Evolutionary conservation across 2,329 filamentous ascomycete species (phyloP), one percentile per base, ranked within the genome.

Genomic region (Phaeophleospora eucalypticola): DNA sequence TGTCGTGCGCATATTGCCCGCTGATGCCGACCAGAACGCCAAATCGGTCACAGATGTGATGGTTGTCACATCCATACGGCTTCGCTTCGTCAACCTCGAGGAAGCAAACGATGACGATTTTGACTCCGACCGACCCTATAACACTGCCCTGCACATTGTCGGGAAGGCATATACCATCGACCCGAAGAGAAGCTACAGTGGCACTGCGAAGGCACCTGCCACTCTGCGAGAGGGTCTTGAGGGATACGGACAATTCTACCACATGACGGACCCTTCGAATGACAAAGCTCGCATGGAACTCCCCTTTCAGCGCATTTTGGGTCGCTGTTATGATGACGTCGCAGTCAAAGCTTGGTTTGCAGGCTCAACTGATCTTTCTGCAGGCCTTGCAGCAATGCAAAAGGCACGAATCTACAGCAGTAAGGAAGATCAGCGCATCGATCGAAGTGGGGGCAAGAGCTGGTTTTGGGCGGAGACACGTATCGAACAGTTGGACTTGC

Each of bases 381-480:
- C 40, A 34, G 79, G 81, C n/a, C 56, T 77, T 0, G 57, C 64
- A 10, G 71, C 72, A 2, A 63, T 79, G 1, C 40, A 69, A 0
- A 64, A 68, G n/a, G 77, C 70, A 1, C 71, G 79, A 2, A 54
- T 60, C 1, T 81, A 71, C 56, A 72, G 76, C 1, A 57, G 61
- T 0, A 51, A 66, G 10, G 64, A 70, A 14, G 77, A 83, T 47
- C 51, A 65, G 1, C 75, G 79, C 2, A 77, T 82, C 20, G 41
- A 54, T 36, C 49, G 40, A 20, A 46, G 20, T 3, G 40, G 32
- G 4, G 70, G 66, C 12, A 69, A 72, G 19, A 62, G 65, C 0
- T 83, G 79, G 79, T 80, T 75, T 59, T 81, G 77, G 74, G 78
- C 71, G 0, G 79, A 83, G 43, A 69, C 69, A 17, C 71, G 80